phyloP scores from a whole-genome alignment of 441 rosid species.

The Corymbia calophylla region DNA sequence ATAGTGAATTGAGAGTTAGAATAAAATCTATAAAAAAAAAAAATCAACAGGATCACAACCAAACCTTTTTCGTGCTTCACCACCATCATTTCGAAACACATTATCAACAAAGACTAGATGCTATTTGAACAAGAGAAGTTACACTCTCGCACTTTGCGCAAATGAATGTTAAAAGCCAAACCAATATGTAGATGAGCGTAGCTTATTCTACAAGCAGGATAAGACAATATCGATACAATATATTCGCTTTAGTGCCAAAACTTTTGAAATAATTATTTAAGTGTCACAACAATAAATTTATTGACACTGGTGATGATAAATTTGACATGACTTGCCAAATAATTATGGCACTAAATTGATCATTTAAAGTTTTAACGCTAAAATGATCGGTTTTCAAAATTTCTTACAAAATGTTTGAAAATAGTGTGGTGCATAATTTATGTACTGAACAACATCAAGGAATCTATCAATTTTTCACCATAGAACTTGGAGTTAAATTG shows the following conservation, averaged over 20 bases:
- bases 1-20: too few species aligned
- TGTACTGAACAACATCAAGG: constrained; percentile 1
- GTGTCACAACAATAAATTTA: background rate
- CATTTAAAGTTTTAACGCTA: background rate
- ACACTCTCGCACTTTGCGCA: too few species aligned
- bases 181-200: too few species aligned
- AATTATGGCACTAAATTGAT: background rate
- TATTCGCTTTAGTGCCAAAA: background rate
- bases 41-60: too few species aligned
- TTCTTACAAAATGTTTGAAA: constrained; percentile 18
- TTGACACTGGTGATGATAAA: too few species aligned
- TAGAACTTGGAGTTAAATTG: background rate
- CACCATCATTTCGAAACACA: too few species aligned
- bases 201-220: background rate
- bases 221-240: background rate
- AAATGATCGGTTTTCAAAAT: background rate
- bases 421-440: background rate
- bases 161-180: too few species aligned
- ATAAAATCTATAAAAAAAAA: too few species aligned
- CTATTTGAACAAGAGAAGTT: too few species aligned
- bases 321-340: background rate
- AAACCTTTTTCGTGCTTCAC: too few species aligned
- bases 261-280: background rate
- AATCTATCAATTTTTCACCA: background rate
- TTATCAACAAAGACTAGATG: too few species aligned